Conservation (phyloP, 225 moss, liverwort and hornwort genomes). For the Rhytidiadelphus loreus region DNA sequence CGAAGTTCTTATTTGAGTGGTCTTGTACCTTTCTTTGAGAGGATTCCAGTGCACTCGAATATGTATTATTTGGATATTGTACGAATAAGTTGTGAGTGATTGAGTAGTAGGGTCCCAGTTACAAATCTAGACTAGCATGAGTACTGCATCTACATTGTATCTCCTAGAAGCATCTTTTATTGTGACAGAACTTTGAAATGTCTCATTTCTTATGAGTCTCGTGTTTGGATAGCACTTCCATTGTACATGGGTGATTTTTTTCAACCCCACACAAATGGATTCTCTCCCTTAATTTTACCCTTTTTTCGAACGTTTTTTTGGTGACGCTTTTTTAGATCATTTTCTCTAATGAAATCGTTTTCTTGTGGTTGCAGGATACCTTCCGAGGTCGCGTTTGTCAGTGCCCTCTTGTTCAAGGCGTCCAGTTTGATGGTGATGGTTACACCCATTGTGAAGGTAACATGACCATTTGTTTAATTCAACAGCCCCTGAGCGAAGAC, state of each 20-base stretch:
- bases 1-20: too few relatives aligned
- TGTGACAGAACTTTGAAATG: not conserved
- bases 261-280: not conserved
- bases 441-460: conserved; percentile 66
- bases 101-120: not conserved
- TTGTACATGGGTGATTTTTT: not conserved
- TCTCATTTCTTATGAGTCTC: not conserved
- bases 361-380: conserved; percentile 44
- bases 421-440: conserved; percentile 86
- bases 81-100: not conserved
- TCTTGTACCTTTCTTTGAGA: not conserved
- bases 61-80: not conserved
- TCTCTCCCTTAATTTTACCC: not conserved
- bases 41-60: not conserved
- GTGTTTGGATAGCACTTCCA: not conserved
- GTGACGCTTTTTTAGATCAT: not conserved
- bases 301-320: too few relatives aligned
- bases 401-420: conserved; percentile 76
- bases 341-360: not conserved
- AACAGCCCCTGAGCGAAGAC: too few relatives aligned
- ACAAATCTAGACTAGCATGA: not conserved
- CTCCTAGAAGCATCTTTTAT: not conserved
- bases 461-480: not conserved
- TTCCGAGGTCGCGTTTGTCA: conserved; percentile 89
- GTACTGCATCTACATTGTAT: not conserved